Evolutionary conservation across 345 rosid genomes (phyloP).

Genomic region (Rhizophora mangle): DNA sequence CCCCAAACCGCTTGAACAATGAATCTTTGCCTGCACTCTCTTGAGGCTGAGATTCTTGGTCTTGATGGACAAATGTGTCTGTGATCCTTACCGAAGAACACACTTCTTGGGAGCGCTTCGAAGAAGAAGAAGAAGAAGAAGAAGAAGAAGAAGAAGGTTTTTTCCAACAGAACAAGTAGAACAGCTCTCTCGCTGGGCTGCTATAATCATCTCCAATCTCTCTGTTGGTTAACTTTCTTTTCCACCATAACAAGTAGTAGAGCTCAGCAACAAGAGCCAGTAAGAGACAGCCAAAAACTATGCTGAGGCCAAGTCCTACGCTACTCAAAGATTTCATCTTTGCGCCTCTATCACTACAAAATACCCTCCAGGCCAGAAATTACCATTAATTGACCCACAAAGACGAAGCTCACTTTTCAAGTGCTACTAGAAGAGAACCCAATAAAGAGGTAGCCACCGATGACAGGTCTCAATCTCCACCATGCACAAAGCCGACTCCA

Average conservation of each 20-base stretch:
- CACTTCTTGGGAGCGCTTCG: slow-evolving; percentile 33
- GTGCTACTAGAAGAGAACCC: background rate
- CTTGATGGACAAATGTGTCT: slow-evolving; percentile 31
- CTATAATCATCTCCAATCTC: slow-evolving; percentile 54
- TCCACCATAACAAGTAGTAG: slow-evolving; percentile 90
- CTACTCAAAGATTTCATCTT: slow-evolving; percentile 86
- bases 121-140: slow-evolving; percentile 30
- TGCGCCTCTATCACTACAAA: background rate
- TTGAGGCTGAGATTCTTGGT: slow-evolving; percentile 30
- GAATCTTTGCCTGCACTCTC: slow-evolving; percentile 40
- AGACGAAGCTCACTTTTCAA: slow-evolving; percentile 1
- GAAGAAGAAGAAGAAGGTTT: slow-evolving; percentile 38
- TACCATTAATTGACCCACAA: slow-evolving; percentile 10
- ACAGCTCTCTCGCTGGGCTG: slow-evolving; percentile 71
- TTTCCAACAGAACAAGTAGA: slow-evolving; percentile 72
- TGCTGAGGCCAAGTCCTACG: slow-evolving; percentile 89
- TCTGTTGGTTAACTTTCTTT: slow-evolving; percentile 52
- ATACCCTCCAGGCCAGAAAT: background rate
- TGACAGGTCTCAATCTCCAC: slow-evolving; percentile 32
- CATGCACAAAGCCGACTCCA: slow-evolving; percentile 19
- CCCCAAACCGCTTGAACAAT: slow-evolving; percentile 37
- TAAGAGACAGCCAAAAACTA: slow-evolving; percentile 77
- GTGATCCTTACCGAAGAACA: slow-evolving; percentile 36
- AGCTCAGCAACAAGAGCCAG: slow-evolving; percentile 83
- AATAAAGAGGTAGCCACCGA: slow-evolving; percentile 4